Conservation (phyloP, 1,284 basidiomycete genomes). For the Malassezia furfur region DNA sequence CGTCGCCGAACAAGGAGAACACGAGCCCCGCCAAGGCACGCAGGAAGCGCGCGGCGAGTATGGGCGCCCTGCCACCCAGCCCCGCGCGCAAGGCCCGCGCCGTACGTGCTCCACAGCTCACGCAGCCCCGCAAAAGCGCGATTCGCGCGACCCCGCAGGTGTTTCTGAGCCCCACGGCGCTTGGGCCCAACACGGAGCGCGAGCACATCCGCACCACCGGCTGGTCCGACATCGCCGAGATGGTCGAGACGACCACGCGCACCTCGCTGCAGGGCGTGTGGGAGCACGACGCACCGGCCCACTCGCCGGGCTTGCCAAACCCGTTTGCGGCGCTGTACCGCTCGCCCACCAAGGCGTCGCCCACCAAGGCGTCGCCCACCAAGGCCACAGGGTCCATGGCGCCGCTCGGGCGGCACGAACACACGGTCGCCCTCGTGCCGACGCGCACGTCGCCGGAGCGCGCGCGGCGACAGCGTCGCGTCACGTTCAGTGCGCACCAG, state of each 20-base stretch:
- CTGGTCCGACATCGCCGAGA: constrained; percentile 1
- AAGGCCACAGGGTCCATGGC: neutral
- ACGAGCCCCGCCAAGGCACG: neutral
- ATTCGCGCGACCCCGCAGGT: constrained; percentile 34
- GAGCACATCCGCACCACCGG: constrained; percentile 2
- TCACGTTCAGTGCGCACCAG: constrained; percentile 21
- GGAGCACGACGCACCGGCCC: constrained; percentile 1
- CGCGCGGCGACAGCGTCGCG: constrained; percentile 18
- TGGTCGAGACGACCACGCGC: constrained; percentile 5
- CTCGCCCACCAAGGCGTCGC: constrained; percentile 11
- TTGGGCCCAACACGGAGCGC: constrained; percentile 26
- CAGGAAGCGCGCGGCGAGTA: constrained; percentile 3
- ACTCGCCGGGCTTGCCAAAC: constrained; percentile 16
- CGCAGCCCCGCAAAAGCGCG: constrained; percentile 31
- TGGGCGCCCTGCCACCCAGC: neutral
- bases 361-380: neutral
- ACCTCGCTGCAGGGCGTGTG: neutral
- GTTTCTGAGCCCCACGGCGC: constrained; percentile 34
- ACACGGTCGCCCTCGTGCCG: constrained; percentile 5
- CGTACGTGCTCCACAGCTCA: neutral
- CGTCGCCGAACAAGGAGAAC: constrained; percentile 4
- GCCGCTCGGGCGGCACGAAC: neutral
- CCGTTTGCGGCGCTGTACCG: constrained; percentile 13
- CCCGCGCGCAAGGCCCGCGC: neutral
- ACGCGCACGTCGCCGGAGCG: neutral